Base-by-base conservation (phyloP, 495 filamentous ascomycete species). In the Penicillium arizonense region DNA sequence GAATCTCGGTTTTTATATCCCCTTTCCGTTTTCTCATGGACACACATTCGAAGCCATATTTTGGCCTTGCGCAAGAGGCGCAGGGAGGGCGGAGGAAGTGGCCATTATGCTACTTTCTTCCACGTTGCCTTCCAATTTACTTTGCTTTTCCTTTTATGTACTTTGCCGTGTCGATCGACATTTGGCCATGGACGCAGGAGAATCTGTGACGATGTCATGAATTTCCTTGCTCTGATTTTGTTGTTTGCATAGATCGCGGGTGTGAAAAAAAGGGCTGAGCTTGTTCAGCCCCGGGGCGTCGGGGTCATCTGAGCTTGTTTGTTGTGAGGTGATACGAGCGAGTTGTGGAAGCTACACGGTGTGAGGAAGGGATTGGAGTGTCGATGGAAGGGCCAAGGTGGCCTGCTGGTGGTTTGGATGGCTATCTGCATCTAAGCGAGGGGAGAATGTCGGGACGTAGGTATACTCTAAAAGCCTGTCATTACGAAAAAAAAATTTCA, bases 181-280 rank as follows among this genome's bases (percentile, higher is more conserved):
- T 58, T 58, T 62, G 67, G 47, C 28, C 54, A 53, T 66, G 63
- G 48, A 61, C 37, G 56, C 58, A 58, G 61, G 52, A 40, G 38
- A 45, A 56, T 51, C 57, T 61, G 55, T 70, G 70, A 73, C 63
- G 69, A 72, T 53, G 69, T 69, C 69, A 73, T 69, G 72, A 75
- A 65, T 73, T 70, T 69, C 57, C 56, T 71, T 46, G 43, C 38
- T 56, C 36, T 30, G 30, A 30, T 54, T 47, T 37, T 34, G 48
- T 44, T 47, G 38, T 50, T 32, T 50, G 43, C 42, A 59, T 62
- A 59, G 48, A 59, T 28, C 44, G 47, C 37, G 51, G 57, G 43
- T 16, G 57, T 40, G 41, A 40, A 46, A 45, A 41, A 41, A 30
- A 16, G 45, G 35, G 34, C 44, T 42, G 44, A 48, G 8, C 8